Percentiles rank a stretch among this genome's conserved stretches.
Evolutionary conservation across 2,329 filamentous ascomycete species (phyloP).

Genomic region (Bipolaris oryzae): DNA sequence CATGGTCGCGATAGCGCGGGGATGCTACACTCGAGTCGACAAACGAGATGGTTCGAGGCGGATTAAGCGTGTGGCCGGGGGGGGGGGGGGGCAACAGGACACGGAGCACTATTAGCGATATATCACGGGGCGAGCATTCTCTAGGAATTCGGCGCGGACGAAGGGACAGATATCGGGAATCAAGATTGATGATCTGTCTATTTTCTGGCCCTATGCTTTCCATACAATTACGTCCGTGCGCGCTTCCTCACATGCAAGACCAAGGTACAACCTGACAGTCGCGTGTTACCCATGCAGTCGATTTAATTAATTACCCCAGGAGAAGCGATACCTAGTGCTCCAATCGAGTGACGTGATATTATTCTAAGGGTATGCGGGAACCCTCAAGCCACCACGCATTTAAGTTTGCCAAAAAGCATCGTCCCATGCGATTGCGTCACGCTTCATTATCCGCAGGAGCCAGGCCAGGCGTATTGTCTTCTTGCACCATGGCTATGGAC

Average conservation of each 20-base stretch:
- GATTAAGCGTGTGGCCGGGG: constrained; percentile 23
- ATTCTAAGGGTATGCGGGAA: neutral
- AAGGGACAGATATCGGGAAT: constrained; percentile 13
- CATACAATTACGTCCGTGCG: constrained; percentile 22
- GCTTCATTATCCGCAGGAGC: neutral
- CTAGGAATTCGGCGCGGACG: constrained; percentile 14
- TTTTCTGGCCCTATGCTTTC: constrained; percentile 33
- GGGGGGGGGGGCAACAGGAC: constrained; percentile 15
- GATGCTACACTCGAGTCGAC: constrained; percentile 22
- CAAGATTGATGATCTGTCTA: constrained; percentile 43
- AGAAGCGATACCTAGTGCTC: neutral
- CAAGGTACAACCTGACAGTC: constrained; percentile 17
- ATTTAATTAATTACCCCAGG: neutral
- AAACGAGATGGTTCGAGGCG: constrained; percentile 19
- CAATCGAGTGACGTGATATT: neutral
- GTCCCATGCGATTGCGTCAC: neutral
- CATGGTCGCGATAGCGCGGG: constrained; percentile 40
- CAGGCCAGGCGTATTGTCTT: neutral
- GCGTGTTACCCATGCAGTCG: constrained; percentile 5
- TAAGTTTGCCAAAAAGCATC: neutral
- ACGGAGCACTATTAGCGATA: constrained; percentile 20
- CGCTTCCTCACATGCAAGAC: constrained; percentile 27
- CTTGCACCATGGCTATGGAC: neutral
- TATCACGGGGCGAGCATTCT: constrained; percentile 29
- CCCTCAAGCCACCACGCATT: neutral